These are phyloP conservation scores for Suillus luteus DNA, from an alignment of 768 basidiomycete species.

Conservation along the genomic window DNA sequence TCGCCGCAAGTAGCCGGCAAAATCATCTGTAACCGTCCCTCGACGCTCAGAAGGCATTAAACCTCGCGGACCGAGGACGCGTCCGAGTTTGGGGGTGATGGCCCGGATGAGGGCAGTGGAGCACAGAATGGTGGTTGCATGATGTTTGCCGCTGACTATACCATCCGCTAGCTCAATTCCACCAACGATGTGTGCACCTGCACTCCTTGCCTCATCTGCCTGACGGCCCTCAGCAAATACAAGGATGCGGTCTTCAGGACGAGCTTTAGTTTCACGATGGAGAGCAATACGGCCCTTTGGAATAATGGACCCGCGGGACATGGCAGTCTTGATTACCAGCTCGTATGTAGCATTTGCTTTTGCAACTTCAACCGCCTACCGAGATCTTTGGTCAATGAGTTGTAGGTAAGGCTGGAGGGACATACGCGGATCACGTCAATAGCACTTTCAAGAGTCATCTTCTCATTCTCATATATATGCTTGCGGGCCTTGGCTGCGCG, in stretches of 20 bases:
- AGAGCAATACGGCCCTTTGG: constrained; percentile 89
- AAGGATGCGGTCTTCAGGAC: constrained; percentile 74
- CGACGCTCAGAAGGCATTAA: constrained; percentile 94
- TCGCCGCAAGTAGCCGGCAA: constrained; percentile 77
- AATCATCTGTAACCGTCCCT: constrained; percentile 91
- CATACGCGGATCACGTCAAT: constrained; percentile 71
- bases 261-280: constrained; percentile 76
- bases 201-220: constrained; percentile 80
- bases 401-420: constrained; percentile 15
- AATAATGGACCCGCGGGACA: constrained; percentile 76
- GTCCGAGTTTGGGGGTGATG: constrained; percentile 79
- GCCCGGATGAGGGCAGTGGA: constrained; percentile 76
- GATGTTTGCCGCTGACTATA: constrained; percentile 67
- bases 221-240: constrained; percentile 89
- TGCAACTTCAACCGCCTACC: constrained; percentile 81
- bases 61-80: constrained; percentile 85
- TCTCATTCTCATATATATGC: constrained; percentile 62
- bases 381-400: constrained; percentile 13
- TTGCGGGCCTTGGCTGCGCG: constrained; percentile 55
- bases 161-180: constrained; percentile 88
- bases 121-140: constrained; percentile 83
- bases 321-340: constrained; percentile 76
- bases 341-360: constrained; percentile 78
- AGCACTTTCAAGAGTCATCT: constrained; percentile 65
- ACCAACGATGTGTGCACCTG: constrained; percentile 90